A percentile compares a stretch with the other conserved stretches of the same genome.
Evolutionary conservation across 345 rosid genomes (phyloP).

Genomic region (Firmiana major): DNA sequence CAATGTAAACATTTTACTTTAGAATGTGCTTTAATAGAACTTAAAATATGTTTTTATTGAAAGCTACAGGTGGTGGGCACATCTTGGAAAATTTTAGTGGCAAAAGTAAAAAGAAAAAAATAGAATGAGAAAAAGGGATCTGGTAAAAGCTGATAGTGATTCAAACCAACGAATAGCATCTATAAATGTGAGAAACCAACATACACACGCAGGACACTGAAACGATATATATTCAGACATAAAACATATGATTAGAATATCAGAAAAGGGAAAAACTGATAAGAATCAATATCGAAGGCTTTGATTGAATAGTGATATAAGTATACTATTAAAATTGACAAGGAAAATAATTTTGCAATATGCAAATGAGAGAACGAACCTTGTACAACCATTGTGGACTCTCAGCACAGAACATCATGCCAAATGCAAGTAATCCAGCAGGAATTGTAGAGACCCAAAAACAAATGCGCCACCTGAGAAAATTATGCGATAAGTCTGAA

Average conservation of each 20-base stretch:
- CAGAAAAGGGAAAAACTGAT: background rate
- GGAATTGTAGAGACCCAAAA: conserved; percentile 85
- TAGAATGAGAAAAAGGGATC: background rate
- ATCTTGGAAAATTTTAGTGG: background rate
- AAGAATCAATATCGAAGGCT: conserved; percentile 2
- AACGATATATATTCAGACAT: background rate
- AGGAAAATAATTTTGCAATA: background rate
- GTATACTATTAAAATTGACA: background rate
- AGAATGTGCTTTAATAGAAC: background rate
- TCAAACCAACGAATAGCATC: background rate
- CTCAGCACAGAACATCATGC: conserved; percentile 81
- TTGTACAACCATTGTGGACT: conserved; percentile 90
- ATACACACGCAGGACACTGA: background rate
- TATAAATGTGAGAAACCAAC: background rate
- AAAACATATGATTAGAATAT: background rate
- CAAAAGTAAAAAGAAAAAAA: background rate
- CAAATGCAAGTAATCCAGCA: conserved; percentile 71
- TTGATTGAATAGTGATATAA: background rate
- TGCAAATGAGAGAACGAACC: conserved; percentile 40
- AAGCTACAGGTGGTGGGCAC: background rate
- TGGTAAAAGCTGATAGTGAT: background rate
- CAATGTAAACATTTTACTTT: conserved; percentile 9
- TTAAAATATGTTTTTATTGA: background rate
- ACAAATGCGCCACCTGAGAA: conserved; percentile 89
- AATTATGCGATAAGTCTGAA: background rate